A percentile compares a stretch with the other conserved stretches of the same genome.
These are phyloP conservation scores for Diaporthe vaccinii DNA, from an alignment of 2,329 filamentous ascomycete genomes.

Conservation along the genomic window DNA sequence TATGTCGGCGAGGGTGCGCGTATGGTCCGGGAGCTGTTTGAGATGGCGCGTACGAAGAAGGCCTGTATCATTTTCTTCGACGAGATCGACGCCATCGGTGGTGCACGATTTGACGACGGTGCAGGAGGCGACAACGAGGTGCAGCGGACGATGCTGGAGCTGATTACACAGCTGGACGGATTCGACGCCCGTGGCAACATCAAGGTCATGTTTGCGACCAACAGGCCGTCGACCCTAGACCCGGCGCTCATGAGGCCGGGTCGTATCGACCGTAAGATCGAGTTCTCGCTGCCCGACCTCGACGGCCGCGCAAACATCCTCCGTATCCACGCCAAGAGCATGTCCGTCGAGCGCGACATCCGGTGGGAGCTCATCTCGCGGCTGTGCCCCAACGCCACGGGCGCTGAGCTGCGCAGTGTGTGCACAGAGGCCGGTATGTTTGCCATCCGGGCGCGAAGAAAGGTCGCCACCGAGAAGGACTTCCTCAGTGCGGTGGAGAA, in stretches of 20 bases:
- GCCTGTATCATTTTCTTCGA: conserved; percentile 99
- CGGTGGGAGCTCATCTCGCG: conserved; percentile 98
- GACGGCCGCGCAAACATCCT: conserved; percentile 98
- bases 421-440: conserved; percentile 99
- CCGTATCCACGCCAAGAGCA: conserved; percentile 98
- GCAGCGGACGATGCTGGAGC: conserved; percentile 96
- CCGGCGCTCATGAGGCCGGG: conserved; percentile 97
- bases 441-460: conserved; percentile 91
- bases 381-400: conserved; percentile 96
- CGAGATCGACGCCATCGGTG: conserved; percentile 96
- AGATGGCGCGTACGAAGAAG: conserved; percentile 99
- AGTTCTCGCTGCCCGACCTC: conserved; percentile 96
- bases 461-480: conserved; percentile 99
- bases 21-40: conserved; percentile 98
- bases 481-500: conserved; percentile 98
- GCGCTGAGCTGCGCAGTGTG: conserved; percentile 94
- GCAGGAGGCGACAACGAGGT: conserved; percentile 98
- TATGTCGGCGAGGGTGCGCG: conserved; percentile 98
- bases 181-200: conserved; percentile 98
- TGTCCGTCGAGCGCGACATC: conserved; percentile 99
- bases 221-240: conserved; percentile 94
- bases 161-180: conserved; percentile 96
- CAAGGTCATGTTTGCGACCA: conserved; percentile 99
- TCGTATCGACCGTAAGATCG: conserved; percentile 98
- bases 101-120: conserved; percentile 95